Percentiles rank a stretch among this genome's conserved stretches.
Conservation (phyloP, 2,329 filamentous ascomycete genomes). For the Xylariaceae sp. region DNA sequence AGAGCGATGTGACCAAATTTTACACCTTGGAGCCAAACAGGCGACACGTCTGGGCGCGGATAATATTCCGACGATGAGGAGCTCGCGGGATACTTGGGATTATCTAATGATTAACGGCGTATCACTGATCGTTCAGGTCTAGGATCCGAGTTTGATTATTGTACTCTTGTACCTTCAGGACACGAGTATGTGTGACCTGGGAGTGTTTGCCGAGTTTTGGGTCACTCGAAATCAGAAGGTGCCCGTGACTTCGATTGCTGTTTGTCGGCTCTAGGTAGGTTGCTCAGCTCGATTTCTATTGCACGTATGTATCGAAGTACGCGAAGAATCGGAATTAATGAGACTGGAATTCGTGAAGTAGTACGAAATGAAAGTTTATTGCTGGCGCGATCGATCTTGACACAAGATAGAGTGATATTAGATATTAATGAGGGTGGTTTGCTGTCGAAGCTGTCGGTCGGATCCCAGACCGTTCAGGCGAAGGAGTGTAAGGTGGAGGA, state of each 20-base stretch:
- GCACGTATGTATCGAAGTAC: not conserved
- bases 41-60: not conserved
- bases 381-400: too few relatives aligned
- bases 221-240: not conserved
- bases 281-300: not conserved
- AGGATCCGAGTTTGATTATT: not conserved
- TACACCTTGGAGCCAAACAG: not conserved
- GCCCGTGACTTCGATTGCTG: not conserved
- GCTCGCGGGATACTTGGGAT: not conserved
- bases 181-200: not conserved
- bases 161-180: not conserved
- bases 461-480: constrained; percentile 11
- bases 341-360: not conserved
- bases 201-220: not conserved
- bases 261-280: not conserved
- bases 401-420: not conserved
- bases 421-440: not conserved
- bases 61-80: not conserved
- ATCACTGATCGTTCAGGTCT: not conserved
- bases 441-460: constrained; percentile 17
- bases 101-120: not conserved
- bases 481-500: not conserved
- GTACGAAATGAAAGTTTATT: not conserved
- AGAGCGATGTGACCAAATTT: not conserved
- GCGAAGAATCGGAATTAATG: not conserved